Percentiles rank a stretch among this genome's conserved stretches.
Evolutionary conservation across 2,329 filamentous ascomycete species (phyloP).

Genomic region (Aspergillus neoniger): DNA sequence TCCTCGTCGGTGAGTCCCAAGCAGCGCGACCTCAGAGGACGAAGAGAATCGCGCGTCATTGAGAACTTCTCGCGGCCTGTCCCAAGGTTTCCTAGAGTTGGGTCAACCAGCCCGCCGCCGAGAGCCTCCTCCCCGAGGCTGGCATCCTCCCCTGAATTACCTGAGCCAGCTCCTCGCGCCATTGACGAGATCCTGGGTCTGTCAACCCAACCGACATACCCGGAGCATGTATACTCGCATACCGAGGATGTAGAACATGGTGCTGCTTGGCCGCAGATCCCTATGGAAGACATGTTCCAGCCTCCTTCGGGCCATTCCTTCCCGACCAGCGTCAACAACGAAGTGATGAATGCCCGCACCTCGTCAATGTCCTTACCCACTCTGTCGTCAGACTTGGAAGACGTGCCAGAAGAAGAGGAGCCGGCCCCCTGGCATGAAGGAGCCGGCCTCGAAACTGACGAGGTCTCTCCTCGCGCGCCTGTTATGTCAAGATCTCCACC

Average conservation of each 20-base stretch:
- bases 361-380: slow-evolving; percentile 47
- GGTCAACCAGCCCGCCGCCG: slow-evolving; percentile 44
- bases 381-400: slow-evolving; percentile 43
- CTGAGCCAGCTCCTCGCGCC: slow-evolving; percentile 40
- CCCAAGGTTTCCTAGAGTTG: slow-evolving; percentile 42
- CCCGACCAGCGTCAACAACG: slow-evolving; percentile 45
- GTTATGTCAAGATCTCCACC: slow-evolving; percentile 20
- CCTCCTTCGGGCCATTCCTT: slow-evolving; percentile 41
- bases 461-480: slow-evolving; percentile 21
- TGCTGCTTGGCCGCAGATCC: slow-evolving; percentile 22
- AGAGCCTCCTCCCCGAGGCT: slow-evolving; percentile 39
- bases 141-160: slow-evolving; percentile 30
- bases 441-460: slow-evolving; percentile 25
- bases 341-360: slow-evolving; percentile 37
- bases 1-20: slow-evolving; percentile 29
- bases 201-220: slow-evolving; percentile 31
- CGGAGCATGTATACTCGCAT: slow-evolving; percentile 34
- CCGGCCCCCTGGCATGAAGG: slow-evolving; percentile 35
- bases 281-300: slow-evolving; percentile 33
- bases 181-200: slow-evolving; percentile 45
- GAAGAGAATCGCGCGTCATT: slow-evolving; percentile 42
- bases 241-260: slow-evolving; percentile 16
- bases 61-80: slow-evolving; percentile 60
- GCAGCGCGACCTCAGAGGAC: slow-evolving; percentile 23
- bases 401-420: slow-evolving; percentile 51